Evolutionary conservation across 2,329 filamentous ascomycete genomes (phyloP), one percentile per base, ranked within the genome.

Genomic region (Colletotrichum spinosum): DNA sequence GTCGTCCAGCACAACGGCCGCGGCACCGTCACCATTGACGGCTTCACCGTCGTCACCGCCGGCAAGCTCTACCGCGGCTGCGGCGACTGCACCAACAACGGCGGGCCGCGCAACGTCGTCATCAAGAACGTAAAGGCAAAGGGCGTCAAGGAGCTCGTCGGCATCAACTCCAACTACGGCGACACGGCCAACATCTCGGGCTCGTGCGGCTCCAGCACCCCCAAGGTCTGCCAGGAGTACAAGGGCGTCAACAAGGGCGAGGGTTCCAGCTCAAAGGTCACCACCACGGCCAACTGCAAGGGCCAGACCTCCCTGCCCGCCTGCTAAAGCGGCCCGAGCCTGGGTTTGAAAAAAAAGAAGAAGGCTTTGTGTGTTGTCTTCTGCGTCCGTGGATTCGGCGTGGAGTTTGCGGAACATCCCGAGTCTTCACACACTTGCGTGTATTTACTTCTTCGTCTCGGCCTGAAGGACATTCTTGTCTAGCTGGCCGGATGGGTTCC

Each of bases 11-110:
- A 76, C 67, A 77, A 77, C 58, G 75, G 75, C 55, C 71, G 69
- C 13, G 75, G 75, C 60, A 76, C 73, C 39, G 69, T 72, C 9
- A 70, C 69, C 41, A 69, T 72, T 41, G 62, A 70, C 15, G 65
- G 76, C 68, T 82, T 78, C 70, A 78, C 76, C 37, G 77, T 79
- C 55, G 71, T 76, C 61, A 75, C 75, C 61, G 79, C 78, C 13
- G 80, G 80, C 38, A 82, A 81, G 64, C 73, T 82, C 12, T 81
- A 81, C 72, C 77, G 80, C 64, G 74, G 74, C 17, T 82, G 80
- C 69, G 80, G 79, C 41, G 80, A 83, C 74, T 83, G 80, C 74
- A 65, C 60, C 12, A 65, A 67, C 60, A 67, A 67, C 60, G 64
- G 64, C 45, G 60, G 60, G 6, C 60, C 64, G 33, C 60, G 64